These are phyloP conservation scores for Centaurea solstitialis DNA, from an alignment of 129 eudicot genomes.

Conservation along the genomic window DNA sequence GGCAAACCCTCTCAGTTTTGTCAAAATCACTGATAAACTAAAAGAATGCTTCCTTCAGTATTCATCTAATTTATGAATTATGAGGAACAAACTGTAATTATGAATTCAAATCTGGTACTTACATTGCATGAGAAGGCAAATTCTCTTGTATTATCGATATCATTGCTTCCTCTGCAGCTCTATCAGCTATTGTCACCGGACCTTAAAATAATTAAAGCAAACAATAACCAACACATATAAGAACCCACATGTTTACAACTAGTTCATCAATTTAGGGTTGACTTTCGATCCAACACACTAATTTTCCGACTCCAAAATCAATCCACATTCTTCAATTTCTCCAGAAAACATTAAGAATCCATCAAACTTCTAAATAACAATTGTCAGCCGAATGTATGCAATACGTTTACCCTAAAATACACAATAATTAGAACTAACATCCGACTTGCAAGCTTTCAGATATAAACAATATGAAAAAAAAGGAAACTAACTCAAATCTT, in stretches of 20 bases:
- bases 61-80: not conserved
- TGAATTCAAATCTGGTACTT: conserved; percentile 26
- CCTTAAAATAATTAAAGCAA: too few relatives aligned
- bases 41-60: not conserved
- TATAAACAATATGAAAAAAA: not conserved
- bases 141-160: conserved; percentile 49
- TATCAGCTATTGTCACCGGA: conserved; percentile 98
- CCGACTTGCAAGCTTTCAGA: not conserved
- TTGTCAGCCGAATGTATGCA: too few relatives aligned
- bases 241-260: too few relatives aligned
- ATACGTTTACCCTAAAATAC: not conserved
- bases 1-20: too few relatives aligned
- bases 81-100: not conserved
- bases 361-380: too few relatives aligned
- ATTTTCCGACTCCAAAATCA: too few relatives aligned
- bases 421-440: not conserved
- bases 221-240: too few relatives aligned
- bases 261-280: too few relatives aligned
- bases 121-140: conserved; percentile 92
- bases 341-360: too few relatives aligned
- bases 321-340: too few relatives aligned
- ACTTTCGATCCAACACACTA: too few relatives aligned
- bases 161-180: conserved; percentile 90
- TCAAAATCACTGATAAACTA: too few relatives aligned
- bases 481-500: conserved; percentile 68